Base-by-base conservation (phyloP, 495 filamentous ascomycete species). In the Podospora pseudocomata region DNA sequence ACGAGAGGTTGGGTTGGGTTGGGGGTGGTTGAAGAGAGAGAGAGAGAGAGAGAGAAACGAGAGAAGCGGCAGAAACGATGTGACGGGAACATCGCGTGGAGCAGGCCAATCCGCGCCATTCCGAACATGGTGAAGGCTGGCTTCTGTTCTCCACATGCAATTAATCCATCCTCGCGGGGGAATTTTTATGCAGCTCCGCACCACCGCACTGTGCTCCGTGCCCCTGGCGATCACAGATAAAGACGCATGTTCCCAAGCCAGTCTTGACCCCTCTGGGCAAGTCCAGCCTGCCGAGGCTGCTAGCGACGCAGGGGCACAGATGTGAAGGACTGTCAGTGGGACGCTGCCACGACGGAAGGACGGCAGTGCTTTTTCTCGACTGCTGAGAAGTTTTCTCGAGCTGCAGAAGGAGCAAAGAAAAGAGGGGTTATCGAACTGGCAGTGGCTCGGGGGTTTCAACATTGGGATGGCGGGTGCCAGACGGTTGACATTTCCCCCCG, bases 151-250 rank as follows among this genome's bases (percentile, higher is more conserved):
- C 60, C 67, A 62, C 49, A 23, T 30, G 5, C 26, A 55, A 55
- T 53, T 44, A 28, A 15, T 32, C 13, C 56, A 28, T 27, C 20
- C 19, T 18, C 30, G 34, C n/a, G 30, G 65, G n/a, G n/a, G 55
- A 26, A 30, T 19, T 11, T 19, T 58, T 15, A n/a, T 19, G 53
- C 49, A 44, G 39, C 60, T 53, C 30, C 59, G 55, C 64, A 53
- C 34, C 61, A 20, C 34, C 20, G 30, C 61, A 19, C 49, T 1
- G 61, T 58, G n/a, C 55, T 20, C 23, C 23, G 55, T 56, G 61
- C 65, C 65, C 69, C 69, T 70, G 69, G 60, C 44, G 61, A 67
- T 70, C 61, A 63, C 65, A 58, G 65, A 67, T 61, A 55, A 55
- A 28, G 27, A 7, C 32, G 49, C 28, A 18, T 26, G 11, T 58